These are phyloP conservation scores for Colletotrichum endophyticum DNA, from an alignment of 2,329 filamentous ascomycete genomes.

Conservation along the genomic window DNA sequence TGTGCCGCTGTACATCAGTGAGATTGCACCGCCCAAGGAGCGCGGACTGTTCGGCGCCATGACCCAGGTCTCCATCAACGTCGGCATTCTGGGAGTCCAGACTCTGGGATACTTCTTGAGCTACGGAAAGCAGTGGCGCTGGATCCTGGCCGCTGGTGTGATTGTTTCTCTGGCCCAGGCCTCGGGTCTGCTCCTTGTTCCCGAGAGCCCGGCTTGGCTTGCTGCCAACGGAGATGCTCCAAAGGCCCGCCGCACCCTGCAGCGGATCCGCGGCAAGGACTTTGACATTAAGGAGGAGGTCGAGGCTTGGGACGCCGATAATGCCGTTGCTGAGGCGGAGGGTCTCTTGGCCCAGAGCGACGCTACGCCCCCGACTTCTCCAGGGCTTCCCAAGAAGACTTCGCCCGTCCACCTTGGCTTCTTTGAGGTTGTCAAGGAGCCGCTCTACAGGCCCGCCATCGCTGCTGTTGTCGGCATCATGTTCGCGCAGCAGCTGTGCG, in stretches of 20 bases:
- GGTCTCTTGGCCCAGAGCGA: slow-evolving; percentile 59
- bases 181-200: slow-evolving; percentile 74
- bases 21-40: slow-evolving; percentile 78
- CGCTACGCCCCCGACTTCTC: slow-evolving; percentile 25
- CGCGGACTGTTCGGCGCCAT: slow-evolving; percentile 82
- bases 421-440: slow-evolving; percentile 68
- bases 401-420: slow-evolving; percentile 58
- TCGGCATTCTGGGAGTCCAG: slow-evolving; percentile 86
- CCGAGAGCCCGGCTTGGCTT: slow-evolving; percentile 89
- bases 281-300: slow-evolving; percentile 78
- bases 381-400: slow-evolving; percentile 23
- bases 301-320: slow-evolving; percentile 58
- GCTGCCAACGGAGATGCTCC: slow-evolving; percentile 68
- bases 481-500: slow-evolving; percentile 90
- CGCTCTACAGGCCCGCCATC: slow-evolving; percentile 73
- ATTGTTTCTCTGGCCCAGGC: slow-evolving; percentile 71
- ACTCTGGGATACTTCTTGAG: slow-evolving; percentile 87
- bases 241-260: slow-evolving; percentile 70
- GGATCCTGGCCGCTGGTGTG: slow-evolving; percentile 78
- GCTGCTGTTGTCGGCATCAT: slow-evolving; percentile 89
- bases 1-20: slow-evolving; percentile 92
- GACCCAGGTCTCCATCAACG: slow-evolving; percentile 93
- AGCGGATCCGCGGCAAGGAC: slow-evolving; percentile 74
- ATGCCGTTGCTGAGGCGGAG: slow-evolving; percentile 67
- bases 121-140: slow-evolving; percentile 78